A percentile compares a stretch with the other conserved stretches of the same genome.
Conservation (phyloP, 179 eudicot species). For the Camellia oleifera region DNA sequence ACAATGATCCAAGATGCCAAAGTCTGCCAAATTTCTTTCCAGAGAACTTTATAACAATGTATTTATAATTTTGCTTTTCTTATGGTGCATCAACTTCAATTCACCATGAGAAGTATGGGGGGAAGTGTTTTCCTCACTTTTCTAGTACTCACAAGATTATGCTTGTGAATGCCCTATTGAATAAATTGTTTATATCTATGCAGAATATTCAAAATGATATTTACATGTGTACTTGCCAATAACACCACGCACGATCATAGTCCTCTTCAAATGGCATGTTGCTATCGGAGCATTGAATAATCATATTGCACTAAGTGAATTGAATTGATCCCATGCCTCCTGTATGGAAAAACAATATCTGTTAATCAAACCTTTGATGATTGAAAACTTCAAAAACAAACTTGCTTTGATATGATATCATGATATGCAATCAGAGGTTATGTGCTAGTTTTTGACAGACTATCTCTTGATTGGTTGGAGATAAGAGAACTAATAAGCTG, state of each 20-base stretch:
- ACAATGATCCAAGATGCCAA: no score
- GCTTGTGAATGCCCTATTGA: background rate
- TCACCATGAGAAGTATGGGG: no score
- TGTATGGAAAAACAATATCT: constrained; percentile 17
- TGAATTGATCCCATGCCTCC: constrained; percentile 92
- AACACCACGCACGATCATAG: background rate
- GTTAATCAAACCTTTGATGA: background rate
- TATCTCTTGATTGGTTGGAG: no score
- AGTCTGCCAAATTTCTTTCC: no score
- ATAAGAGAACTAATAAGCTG: no score
- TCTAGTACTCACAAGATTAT: background rate
- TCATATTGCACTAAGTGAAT: constrained; percentile 39
- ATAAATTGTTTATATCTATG: background rate
- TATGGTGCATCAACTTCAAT: no score
- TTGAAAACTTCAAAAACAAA: no score
- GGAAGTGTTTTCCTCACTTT: no score
- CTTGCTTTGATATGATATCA: no score
- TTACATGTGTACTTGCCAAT: constrained; percentile 10
- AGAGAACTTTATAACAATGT: no score
- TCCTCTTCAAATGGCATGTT: background rate
- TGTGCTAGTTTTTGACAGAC: no score
- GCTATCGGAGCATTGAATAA: constrained; percentile 7
- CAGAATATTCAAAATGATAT: background rate
- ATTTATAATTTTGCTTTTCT: no score
- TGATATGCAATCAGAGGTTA: background rate